Evolutionary conservation across 768 basidiomycete species (phyloP), one percentile per base, ranked within the genome.

Genomic region (Lactarius hatsudake): DNA sequence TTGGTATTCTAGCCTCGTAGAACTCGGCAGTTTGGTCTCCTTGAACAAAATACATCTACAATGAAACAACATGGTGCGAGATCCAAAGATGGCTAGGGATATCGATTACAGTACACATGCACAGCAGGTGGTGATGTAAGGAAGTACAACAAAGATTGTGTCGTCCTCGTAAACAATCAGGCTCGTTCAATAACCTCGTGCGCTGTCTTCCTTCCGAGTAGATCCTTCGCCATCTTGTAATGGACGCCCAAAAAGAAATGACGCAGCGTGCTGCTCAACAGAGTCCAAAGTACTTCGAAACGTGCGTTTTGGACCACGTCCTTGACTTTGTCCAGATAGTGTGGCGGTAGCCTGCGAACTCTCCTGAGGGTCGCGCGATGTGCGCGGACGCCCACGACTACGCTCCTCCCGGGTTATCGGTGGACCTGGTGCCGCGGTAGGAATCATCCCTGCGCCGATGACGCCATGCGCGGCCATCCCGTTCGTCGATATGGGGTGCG

Each of bases 181-280:
- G 32, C 54, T 56, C 40, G 7, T 60, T 62, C 32, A 68, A 69
- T 70, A 69, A 8, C 67, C 67, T 20, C 67, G 62, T 30, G 63
- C 58, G 51, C 63, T 57, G 38, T 62, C 59, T 5, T 70, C 69
- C 40, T 63, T 69, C 45, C 59, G 34, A 54, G 30, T 36, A 30
- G 60, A 61, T 61, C 69, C 69, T 51, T 61, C 69, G 2, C 63
- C 69, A n/a, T 65, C 63, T 54, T 69, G 63, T 36, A 78, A 75
- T 45, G 76, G 74, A 34, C 87, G 81, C n/a, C 88, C 87, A 65
- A 90, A 89, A 42, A 89, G 76, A 67, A 90, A 82, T 6, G 85
- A 81, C 67, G 80, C 85, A 5, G 87, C 86, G 73, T 87, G 88
- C 63, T 87, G 85, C 72, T 91, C 89, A 13, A 90, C 89, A 42